phyloP scores from a whole-genome alignment of 148 eudicot genomes.

The Vaccinium vitisidaea region DNA sequence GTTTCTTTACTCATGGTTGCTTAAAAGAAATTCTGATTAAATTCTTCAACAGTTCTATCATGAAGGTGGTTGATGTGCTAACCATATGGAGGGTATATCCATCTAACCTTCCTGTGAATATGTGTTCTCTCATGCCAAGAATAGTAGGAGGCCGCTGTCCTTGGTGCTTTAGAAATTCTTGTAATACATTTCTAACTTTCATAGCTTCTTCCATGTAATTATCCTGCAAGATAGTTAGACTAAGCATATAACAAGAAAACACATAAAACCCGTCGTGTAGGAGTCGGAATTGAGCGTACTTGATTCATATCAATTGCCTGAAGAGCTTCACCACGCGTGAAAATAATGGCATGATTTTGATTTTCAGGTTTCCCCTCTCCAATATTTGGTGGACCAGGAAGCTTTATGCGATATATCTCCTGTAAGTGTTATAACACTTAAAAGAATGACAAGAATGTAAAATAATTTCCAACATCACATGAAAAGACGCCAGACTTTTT shows the following conservation, averaged over 20 bases:
- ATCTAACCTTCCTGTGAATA: slow-evolving; percentile 94
- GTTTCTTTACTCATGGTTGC: not conserved
- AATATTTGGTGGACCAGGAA: slow-evolving; percentile 90
- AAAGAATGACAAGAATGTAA: slow-evolving; percentile 7
- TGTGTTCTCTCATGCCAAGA: slow-evolving; percentile 93
- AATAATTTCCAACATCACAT: slow-evolving; percentile 10
- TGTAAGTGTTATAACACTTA: slow-evolving; percentile 24
- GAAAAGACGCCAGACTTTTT: not conserved
- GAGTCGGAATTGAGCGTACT: slow-evolving; percentile 38
- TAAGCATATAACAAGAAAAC: slow-evolving; percentile 2
- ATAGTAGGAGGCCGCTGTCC: slow-evolving; percentile 68
- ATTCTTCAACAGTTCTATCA: not conserved
- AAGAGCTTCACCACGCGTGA: slow-evolving; percentile 98
- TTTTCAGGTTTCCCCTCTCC: slow-evolving; percentile 99
- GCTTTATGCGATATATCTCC: slow-evolving; percentile 92
- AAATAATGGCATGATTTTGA: slow-evolving; percentile 93
- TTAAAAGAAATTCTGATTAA: slow-evolving; percentile 3
- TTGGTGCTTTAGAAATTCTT: slow-evolving; percentile 62
- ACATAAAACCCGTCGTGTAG: not conserved
- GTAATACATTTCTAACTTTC: slow-evolving; percentile 86
- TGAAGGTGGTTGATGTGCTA: not conserved
- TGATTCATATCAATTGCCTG: slow-evolving; percentile 99
- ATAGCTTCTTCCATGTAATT: slow-evolving; percentile 95
- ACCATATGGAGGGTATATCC: not conserved
- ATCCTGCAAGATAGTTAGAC: slow-evolving; percentile 50